Evolutionary conservation across 331 rosid species (phyloP).

Genomic region (Ulmus americana): DNA sequence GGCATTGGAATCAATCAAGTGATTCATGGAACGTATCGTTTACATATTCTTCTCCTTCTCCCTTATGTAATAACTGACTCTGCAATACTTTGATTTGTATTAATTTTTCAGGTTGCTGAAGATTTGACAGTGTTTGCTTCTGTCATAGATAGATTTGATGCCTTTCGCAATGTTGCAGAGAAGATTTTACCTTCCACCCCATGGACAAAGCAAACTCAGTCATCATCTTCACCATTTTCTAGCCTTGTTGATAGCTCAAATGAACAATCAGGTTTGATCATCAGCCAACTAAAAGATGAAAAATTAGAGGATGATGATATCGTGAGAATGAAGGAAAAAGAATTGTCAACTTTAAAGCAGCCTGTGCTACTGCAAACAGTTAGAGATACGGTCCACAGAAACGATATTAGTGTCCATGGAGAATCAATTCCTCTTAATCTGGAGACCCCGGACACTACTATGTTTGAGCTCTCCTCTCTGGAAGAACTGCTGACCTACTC

Average conservation of each 20-base stretch:
- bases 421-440: conserved; percentile 22
- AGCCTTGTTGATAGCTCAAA: conserved; percentile 32
- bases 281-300: conserved; percentile 30
- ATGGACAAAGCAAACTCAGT: conserved; percentile 28
- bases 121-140: conserved; percentile 44
- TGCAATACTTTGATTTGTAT: conserved; percentile 19
- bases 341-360: conserved; percentile 22
- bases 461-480: conserved; percentile 28
- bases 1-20: neutral
- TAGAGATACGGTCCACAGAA: conserved; percentile 26
- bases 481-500: conserved; percentile 30
- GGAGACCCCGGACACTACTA: conserved; percentile 24
- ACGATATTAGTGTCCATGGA: conserved; percentile 21
- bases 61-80: neutral
- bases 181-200: conserved; percentile 21
- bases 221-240: conserved; percentile 29
- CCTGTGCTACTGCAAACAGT: conserved; percentile 23
- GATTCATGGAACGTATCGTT: neutral
- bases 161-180: conserved; percentile 27
- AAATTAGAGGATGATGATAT: conserved; percentile 22
- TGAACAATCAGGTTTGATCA: conserved; percentile 31
- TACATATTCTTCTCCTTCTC: neutral
- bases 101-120: conserved; percentile 66
- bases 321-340: conserved; percentile 17
- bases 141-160: conserved; percentile 48